phyloP scores from a whole-genome alignment of 805 yeast genomes.

The Tetrapisispora namnaoensis region DNA sequence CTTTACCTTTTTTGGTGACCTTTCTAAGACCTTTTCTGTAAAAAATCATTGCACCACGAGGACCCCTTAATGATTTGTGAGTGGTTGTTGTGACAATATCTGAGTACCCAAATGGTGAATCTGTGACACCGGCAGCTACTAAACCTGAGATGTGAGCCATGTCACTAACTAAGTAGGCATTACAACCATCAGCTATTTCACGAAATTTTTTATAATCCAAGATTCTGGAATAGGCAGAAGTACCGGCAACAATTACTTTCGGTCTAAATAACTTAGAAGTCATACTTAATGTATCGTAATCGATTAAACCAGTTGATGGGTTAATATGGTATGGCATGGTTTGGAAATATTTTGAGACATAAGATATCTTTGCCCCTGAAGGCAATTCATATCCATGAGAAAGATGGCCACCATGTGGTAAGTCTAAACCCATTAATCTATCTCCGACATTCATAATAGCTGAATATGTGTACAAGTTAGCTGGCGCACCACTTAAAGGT shows the following conservation, averaged over 20 bases:
- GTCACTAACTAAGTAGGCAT: constrained; percentile 86
- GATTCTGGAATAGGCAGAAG: constrained; percentile 88
- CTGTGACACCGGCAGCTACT: constrained; percentile 88
- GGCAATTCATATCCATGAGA: constrained; percentile 95
- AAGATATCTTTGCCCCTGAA: constrained; percentile 73
- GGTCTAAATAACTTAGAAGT: constrained; percentile 87
- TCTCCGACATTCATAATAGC: constrained; percentile 85
- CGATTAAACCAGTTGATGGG: constrained; percentile 79
- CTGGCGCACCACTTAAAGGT: constrained; percentile 92
- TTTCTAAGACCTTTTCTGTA: constrained; percentile 89
- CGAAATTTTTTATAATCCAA: constrained; percentile 87
- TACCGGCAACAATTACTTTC: constrained; percentile 90
- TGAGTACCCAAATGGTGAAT: constrained; percentile 86
- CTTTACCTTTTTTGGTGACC: constrained; percentile 75
- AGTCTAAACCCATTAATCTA: constrained; percentile 92
- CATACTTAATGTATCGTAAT: constrained; percentile 77
- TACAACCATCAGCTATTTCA: constrained; percentile 83
- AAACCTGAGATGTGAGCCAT: constrained; percentile 98
- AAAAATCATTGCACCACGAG: constrained; percentile 97
- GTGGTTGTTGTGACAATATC: constrained; percentile 97
- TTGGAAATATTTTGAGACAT: constrained; percentile 87
- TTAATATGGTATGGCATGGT: constrained; percentile 95
- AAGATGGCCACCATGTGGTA: constrained; percentile 97
- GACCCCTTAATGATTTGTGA: constrained; percentile 96
- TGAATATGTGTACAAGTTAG: constrained; percentile 85